Conservation (phyloP, 2,329 filamentous ascomycete species). For the Gnomoniopsis smithogilvyi region DNA sequence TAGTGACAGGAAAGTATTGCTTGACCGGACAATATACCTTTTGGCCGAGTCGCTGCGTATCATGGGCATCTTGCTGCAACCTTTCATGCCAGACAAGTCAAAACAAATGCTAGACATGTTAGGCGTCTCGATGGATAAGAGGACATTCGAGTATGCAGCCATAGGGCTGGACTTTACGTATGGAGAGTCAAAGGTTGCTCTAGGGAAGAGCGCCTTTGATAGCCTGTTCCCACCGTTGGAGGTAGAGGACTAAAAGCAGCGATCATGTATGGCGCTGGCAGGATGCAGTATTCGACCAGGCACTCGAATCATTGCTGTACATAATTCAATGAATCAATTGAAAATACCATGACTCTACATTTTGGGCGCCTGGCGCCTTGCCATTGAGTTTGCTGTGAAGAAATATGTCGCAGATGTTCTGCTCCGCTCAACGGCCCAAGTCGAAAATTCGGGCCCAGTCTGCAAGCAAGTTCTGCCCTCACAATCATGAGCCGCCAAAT, state of each 20-base stretch:
- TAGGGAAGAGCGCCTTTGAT: constrained; percentile 35
- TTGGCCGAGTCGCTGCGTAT: constrained; percentile 75
- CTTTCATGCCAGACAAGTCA: constrained; percentile 83
- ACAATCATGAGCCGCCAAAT: not conserved
- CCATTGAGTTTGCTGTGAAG: not conserved
- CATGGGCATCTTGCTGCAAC: constrained; percentile 79
- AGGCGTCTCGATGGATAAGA: constrained; percentile 61
- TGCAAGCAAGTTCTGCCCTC: not conserved
- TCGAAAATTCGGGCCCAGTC: not conserved
- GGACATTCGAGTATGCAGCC: constrained; percentile 60
- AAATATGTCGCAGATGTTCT: not conserved
- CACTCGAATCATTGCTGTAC: not conserved
- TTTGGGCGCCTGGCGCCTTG: not conserved
- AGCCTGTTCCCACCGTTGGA: constrained; percentile 51
- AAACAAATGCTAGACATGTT: constrained; percentile 71
- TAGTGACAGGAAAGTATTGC: not conserved
- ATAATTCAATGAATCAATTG: not conserved
- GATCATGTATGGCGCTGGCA: not conserved
- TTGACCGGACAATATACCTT: constrained; percentile 59
- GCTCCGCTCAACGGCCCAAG: not conserved
- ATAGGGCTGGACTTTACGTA: constrained; percentile 67
- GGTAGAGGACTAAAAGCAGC: constrained; percentile 33
- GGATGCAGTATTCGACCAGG: not conserved
- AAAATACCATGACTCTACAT: not conserved
- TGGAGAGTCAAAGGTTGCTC: constrained; percentile 44